phyloP scores from a whole-genome alignment of 257 asterid genomes.

The Nicotiana noctiflora region DNA sequence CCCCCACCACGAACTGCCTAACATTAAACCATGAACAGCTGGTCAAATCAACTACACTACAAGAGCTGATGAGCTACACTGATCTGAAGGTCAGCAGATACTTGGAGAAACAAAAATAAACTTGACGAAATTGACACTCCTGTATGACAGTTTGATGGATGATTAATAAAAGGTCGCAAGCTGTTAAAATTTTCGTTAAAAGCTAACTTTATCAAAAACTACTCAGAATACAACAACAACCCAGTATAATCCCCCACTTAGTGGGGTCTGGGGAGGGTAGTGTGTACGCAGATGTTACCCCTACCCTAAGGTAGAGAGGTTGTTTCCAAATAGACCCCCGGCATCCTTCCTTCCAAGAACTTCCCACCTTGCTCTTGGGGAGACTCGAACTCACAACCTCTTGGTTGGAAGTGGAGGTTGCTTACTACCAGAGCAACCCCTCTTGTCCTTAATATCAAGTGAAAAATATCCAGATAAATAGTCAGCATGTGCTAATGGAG shows the following conservation, averaged over 20 bases:
- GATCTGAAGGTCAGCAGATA: background rate
- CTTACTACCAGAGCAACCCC: too few species aligned
- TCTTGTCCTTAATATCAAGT: too few species aligned
- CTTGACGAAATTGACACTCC: background rate
- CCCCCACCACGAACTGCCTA: constrained; percentile 64
- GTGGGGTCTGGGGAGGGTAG: too few species aligned
- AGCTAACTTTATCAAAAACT: background rate
- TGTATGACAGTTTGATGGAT: background rate
- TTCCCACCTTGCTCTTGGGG: too few species aligned
- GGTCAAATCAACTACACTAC: constrained; percentile 5
- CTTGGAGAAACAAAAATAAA: background rate
- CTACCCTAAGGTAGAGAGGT: too few species aligned
- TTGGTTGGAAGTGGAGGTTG: too few species aligned
- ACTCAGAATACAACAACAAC: too few species aligned
- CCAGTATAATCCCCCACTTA: too few species aligned
- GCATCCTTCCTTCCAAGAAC: too few species aligned
- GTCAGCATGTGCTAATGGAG: background rate
- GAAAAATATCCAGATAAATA: background rate
- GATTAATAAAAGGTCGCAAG: background rate
- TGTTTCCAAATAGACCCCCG: too few species aligned
- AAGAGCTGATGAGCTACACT: background rate
- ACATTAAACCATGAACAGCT: constrained; percentile 18
- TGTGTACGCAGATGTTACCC: too few species aligned
- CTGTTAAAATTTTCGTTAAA: background rate
- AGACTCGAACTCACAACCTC: too few species aligned